phyloP scores from a whole-genome alignment of 2,329 filamentous ascomycete genomes.

The Curvularia eragrostidis region DNA sequence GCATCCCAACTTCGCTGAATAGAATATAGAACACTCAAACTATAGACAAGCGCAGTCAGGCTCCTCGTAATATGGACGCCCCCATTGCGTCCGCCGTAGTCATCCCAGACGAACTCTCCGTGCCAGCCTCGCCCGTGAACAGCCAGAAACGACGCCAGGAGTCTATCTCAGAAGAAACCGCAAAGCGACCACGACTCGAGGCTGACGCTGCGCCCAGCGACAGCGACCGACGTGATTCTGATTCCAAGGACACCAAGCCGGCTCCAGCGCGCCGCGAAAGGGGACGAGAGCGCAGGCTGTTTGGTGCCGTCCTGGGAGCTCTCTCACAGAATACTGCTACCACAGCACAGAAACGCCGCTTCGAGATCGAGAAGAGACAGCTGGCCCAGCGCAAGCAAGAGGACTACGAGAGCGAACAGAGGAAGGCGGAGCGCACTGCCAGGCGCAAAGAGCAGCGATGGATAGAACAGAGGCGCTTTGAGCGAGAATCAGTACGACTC shows the following conservation, averaged over 20 bases:
- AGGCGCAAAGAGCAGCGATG: slow-evolving; percentile 67
- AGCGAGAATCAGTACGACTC: slow-evolving; percentile 73
- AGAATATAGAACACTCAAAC: background rate
- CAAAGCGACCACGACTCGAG: slow-evolving; percentile 62
- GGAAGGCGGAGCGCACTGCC: slow-evolving; percentile 69
- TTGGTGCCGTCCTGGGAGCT: slow-evolving; percentile 80
- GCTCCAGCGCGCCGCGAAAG: slow-evolving; percentile 65
- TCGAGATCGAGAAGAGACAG: slow-evolving; percentile 83
- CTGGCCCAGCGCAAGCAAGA: slow-evolving; percentile 77
- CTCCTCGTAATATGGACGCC: slow-evolving; percentile 42
- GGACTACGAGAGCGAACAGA: slow-evolving; percentile 72
- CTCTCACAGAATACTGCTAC: slow-evolving; percentile 73
- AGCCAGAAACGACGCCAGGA: slow-evolving; percentile 61
- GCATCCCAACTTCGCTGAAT: background rate
- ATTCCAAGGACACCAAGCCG: slow-evolving; percentile 40
- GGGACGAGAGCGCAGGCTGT: slow-evolving; percentile 82
- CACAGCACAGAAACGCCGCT: slow-evolving; percentile 70
- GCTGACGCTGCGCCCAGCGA: slow-evolving; percentile 33
- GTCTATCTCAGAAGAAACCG: slow-evolving; percentile 57
- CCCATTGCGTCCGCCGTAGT: slow-evolving; percentile 62
- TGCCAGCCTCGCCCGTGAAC: slow-evolving; percentile 41
- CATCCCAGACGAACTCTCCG: slow-evolving; percentile 53
- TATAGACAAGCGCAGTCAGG: background rate
- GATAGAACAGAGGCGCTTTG: slow-evolving; percentile 75
- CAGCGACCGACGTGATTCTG: slow-evolving; percentile 27